These are phyloP conservation scores for Asterochloris sp. DNA, from an alignment of 139 green algal genomes.

Conservation along the genomic window DNA sequence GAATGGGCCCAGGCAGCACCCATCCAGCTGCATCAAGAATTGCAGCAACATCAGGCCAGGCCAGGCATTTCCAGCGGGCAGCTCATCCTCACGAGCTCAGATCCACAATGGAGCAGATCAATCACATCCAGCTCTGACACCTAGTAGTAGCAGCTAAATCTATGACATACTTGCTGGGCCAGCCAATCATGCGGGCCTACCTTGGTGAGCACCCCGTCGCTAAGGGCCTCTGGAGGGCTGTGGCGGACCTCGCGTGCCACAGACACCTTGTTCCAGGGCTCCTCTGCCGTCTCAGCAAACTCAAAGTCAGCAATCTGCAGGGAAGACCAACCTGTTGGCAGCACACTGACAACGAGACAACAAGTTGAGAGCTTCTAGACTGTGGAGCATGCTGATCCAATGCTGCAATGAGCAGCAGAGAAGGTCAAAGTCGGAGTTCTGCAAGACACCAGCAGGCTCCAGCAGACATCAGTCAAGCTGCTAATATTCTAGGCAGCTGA, in stretches of 20 bases:
- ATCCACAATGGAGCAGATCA: too few relatives aligned
- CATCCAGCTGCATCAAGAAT: too few relatives aligned
- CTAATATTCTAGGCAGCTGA: too few relatives aligned
- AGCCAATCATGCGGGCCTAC: background rate
- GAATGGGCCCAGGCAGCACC: too few relatives aligned
- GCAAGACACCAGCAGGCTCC: background rate
- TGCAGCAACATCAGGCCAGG: too few relatives aligned
- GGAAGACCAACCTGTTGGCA: background rate
- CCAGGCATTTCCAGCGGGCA: too few relatives aligned
- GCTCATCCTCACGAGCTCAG: too few relatives aligned
- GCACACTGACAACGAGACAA: background rate
- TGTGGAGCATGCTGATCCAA: background rate
- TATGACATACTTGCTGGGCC: too few relatives aligned
- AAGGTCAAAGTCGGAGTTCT: background rate
- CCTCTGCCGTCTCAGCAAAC: constrained; percentile 39
- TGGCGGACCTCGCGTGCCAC: constrained; percentile 44
- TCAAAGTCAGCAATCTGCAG: constrained; percentile 62
- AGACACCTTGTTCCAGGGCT: constrained; percentile 13
- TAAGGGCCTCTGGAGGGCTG: constrained; percentile 57
- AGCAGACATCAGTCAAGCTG: background rate
- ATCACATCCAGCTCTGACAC: too few relatives aligned
- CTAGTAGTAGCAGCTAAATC: too few relatives aligned
- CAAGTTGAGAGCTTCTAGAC: background rate
- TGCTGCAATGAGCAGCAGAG: background rate
- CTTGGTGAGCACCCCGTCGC: constrained; percentile 23